These are phyloP conservation scores for Claviceps sp. DNA, from an alignment of 2,329 filamentous ascomycete genomes.

Conservation along the genomic window DNA sequence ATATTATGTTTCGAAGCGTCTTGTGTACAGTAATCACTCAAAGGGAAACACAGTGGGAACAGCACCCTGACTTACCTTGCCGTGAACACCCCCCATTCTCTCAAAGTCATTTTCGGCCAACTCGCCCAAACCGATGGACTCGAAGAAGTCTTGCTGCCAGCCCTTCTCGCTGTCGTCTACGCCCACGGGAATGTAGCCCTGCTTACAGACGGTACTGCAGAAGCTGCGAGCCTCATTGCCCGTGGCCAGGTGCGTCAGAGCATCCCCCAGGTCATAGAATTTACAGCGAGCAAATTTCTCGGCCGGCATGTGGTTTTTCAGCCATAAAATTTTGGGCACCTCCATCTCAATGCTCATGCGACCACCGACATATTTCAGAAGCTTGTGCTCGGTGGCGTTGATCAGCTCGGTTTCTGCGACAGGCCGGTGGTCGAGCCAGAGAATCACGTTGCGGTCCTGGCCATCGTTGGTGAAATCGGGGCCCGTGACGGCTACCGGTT, in stretches of 20 bases:
- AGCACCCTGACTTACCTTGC: constrained; percentile 48
- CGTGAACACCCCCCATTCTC: constrained; percentile 86
- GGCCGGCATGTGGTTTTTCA: constrained; percentile 95
- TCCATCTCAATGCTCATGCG: constrained; percentile 99
- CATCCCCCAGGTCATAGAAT: constrained; percentile 91
- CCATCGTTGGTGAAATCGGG: constrained; percentile 64
- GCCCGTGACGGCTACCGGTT: constrained; percentile 81
- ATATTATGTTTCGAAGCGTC: not conserved
- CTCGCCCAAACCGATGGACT: constrained; percentile 74
- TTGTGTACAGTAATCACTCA: not conserved
- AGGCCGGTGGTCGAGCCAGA: constrained; percentile 94
- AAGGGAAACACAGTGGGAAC: too few relatives aligned
- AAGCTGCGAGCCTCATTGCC: constrained; percentile 85
- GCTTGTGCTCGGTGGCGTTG: constrained; percentile 82
- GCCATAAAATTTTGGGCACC: constrained; percentile 94
- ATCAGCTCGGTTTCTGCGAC: constrained; percentile 85
- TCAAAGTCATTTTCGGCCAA: constrained; percentile 77
- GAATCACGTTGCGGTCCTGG: constrained; percentile 84
- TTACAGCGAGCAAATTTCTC: constrained; percentile 87
- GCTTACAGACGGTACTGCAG: constrained; percentile 94
- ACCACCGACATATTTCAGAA: constrained; percentile 90
- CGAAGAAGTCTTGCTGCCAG: constrained; percentile 93
- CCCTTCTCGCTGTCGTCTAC: constrained; percentile 95
- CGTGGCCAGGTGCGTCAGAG: constrained; percentile 85
- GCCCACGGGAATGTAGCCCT: constrained; percentile 91